Base-by-base conservation (phyloP, 2,329 filamentous ascomycete genomes). In the Calonectria pteridis region DNA sequence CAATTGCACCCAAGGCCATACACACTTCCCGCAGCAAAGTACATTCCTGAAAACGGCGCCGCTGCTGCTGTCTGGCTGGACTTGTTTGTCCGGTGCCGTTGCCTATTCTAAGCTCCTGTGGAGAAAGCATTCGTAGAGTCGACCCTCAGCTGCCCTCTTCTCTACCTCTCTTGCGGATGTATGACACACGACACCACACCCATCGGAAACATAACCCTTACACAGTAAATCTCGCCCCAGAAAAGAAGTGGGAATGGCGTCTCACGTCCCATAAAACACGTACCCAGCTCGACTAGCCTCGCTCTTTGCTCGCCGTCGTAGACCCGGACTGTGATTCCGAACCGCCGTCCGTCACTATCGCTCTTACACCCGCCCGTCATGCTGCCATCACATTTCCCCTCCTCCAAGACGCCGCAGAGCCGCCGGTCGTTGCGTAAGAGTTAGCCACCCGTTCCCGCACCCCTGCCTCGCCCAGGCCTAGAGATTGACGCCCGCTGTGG, bases 291-390 rank as follows among this genome's bases (percentile, higher is more conserved):
- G 23, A 31, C 55, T 69, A 69, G 67, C 18, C 46, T 69, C 67
- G 67, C 67, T 69, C 31, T 69, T 69, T 69, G 67, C 67, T 69
- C 67, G 67, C 55, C 31, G 14, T 69, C 59, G n/a, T 35, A 29
- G 59, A 49, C 59, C 29, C 28, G 28, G 59, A 13, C 43, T 46
- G 43, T 23, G 59, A 49, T 64, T 64, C 67, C 67, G 55, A 59
- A 69, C 59, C 67, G 26, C 67, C 67, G 67, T 26, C 23, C 50
- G 50, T 53, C 59, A 26, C 29, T 26, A 14, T 37, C 16, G 35
- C 35, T 62, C 59, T 49, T 64, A 31, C 59, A 64, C 40, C 40
- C 50, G 26, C 11, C 14, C 40, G 59, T 49, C 59, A 67, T 67
- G 64, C 64, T 67, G 64, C 64, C 64, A 67, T 67, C 26, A 20